Base-by-base conservation (phyloP, 2,329 filamentous ascomycete genomes). In the Microcyclospora tardicrescens region DNA sequence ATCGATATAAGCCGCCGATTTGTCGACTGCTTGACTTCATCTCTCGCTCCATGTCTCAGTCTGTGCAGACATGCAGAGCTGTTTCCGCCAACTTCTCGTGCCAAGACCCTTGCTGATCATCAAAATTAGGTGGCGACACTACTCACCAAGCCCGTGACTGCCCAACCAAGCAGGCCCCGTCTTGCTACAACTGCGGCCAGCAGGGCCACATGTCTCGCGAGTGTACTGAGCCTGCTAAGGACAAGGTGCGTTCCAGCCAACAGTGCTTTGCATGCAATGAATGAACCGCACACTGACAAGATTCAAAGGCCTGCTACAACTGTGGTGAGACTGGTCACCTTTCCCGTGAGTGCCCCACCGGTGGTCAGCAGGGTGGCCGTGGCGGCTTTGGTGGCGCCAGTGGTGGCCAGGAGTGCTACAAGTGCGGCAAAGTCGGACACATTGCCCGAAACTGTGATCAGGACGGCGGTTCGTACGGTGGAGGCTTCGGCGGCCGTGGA, bases 341-440 rank as follows among this genome's bases (percentile, higher is more conserved):
- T 62, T 91, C 84, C 55, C 86, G 89, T 55, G 87, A 95, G 59
- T 87, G 82, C 69, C 67, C 64, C 44, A 66, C 41, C 55, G 60
- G 58, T 34, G 48, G 50, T 38, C 50, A 62, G 44, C 58, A 61
- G 40, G 57, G 60, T 42, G 19, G 19, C 19, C 19, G 19, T 24
- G 68, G 64, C 43, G 66, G 64, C 44, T 65, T 64, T 52, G 66
- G 64, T 49, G 67, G 64, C 36, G 57, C 61, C 43, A 62, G 65
- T 47, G 53, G 51, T 38, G 65, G 68, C 46, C 64, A 66, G 56
- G 71, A 54, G 66, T 94, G 86, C 78, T 95, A 95, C 79, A 95
- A 95, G 81, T 98, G 91, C 68, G 87, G 87, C 47, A 84, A 94
- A 71, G 74, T 86, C 51, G 91, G 91, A 44, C 91, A 96, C 74